Percentiles rank a stretch among this genome's conserved stretches.
Evolutionary conservation across 2,329 filamentous ascomycete species (phyloP).

Genomic region (Chaetomiaceae sp.): DNA sequence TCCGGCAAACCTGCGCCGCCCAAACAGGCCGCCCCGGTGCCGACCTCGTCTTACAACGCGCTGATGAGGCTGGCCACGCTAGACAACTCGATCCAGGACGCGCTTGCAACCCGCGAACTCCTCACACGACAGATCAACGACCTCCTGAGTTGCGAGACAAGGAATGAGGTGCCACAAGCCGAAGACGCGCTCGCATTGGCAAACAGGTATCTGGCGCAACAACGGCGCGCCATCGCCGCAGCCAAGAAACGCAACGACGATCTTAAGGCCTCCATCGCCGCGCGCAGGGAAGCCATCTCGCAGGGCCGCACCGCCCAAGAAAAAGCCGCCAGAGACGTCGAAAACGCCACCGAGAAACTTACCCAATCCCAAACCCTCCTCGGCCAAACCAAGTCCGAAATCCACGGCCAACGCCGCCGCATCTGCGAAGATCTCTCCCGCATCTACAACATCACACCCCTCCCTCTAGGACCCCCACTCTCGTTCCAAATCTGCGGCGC

Average conservation of each 20-base stretch:
- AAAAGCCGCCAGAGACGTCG: conserved; percentile 56
- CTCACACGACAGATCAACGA: conserved; percentile 75
- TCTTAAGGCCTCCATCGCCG: conserved; percentile 60
- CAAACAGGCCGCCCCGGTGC: conserved; percentile 47
- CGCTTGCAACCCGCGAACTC: conserved; percentile 68
- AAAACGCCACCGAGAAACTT: conserved; percentile 57
- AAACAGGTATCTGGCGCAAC: conserved; percentile 53
- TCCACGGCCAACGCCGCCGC: conserved; percentile 78
- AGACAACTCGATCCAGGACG: conserved; percentile 87
- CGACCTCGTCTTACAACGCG: conserved; percentile 78
- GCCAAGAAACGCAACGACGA: conserved; percentile 62
- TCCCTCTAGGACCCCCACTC: conserved; percentile 54
- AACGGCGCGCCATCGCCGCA: conserved; percentile 61
- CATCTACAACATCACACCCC: conserved; percentile 76
- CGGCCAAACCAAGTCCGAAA: conserved; percentile 62
- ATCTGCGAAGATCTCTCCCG: conserved; percentile 77
- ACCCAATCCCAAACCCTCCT: conserved; percentile 52
- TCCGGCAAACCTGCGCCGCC: conserved; percentile 47
- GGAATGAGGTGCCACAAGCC: conserved; percentile 44
- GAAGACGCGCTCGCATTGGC: conserved; percentile 47
- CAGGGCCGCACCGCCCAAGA: conserved; percentile 57
- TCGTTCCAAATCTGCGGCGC: conserved; percentile 80
- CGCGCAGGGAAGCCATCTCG: conserved; percentile 63
- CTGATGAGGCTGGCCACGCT: conserved; percentile 85
- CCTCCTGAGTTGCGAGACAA: conserved; percentile 42